Conservation (phyloP, 805 yeast genomes). For the Debaryomyces tyrocola region DNA sequence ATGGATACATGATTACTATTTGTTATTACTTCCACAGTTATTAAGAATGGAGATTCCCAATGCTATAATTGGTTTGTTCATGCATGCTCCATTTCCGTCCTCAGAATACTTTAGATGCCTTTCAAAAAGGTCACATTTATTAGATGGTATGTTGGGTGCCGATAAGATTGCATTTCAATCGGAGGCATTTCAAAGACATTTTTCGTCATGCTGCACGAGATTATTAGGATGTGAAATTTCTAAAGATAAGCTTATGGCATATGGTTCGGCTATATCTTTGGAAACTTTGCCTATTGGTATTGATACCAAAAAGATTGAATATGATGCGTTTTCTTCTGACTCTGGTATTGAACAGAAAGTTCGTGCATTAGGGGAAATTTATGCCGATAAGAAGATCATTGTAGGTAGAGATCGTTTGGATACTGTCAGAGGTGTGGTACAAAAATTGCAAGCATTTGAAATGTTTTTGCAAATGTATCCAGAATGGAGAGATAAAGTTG, state of each 20-base stretch:
- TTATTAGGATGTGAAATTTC: constrained; percentile 78
- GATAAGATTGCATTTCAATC: constrained; percentile 86
- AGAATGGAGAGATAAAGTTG: constrained; percentile 84
- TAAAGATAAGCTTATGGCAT: constrained; percentile 57
- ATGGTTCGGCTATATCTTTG: constrained; percentile 75
- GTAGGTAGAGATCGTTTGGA: constrained; percentile 95
- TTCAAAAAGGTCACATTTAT: constrained; percentile 74
- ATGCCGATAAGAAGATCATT: constrained; percentile 69
- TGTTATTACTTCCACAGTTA: constrained; percentile 78
- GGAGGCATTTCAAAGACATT: constrained; percentile 84
- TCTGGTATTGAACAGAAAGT: constrained; percentile 60
- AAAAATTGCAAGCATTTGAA: constrained; percentile 89
- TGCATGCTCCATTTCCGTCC: constrained; percentile 94
- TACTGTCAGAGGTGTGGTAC: constrained; percentile 88
- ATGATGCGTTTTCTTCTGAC: constrained; percentile 50
- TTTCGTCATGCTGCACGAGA: constrained; percentile 85
- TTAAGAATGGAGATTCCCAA: constrained; percentile 74
- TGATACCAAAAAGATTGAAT: constrained; percentile 67
- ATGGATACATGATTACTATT: constrained; percentile 90
- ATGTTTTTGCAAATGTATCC: constrained; percentile 88
- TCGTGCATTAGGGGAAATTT: constrained; percentile 59
- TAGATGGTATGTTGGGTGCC: constrained; percentile 91
- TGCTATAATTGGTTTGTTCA: constrained; percentile 71
- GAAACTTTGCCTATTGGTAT: constrained; percentile 88
- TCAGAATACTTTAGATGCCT: constrained; percentile 90